These are phyloP conservation scores for Candida hungchunana DNA, from an alignment of 805 yeast species.

Conservation along the genomic window DNA sequence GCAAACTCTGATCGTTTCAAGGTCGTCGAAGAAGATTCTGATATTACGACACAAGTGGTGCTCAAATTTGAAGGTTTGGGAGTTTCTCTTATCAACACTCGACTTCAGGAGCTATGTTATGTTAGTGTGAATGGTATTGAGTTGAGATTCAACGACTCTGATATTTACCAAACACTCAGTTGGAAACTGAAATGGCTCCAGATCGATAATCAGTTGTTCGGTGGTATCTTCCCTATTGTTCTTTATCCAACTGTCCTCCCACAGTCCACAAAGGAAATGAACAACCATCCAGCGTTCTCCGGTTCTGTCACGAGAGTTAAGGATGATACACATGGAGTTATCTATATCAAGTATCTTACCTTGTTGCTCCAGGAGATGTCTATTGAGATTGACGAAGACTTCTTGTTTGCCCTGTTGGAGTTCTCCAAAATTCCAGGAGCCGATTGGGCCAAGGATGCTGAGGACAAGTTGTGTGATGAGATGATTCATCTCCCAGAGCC, in stretches of 20 bases:
- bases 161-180: slow-evolving; percentile 73
- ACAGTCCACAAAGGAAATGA: slow-evolving; percentile 76
- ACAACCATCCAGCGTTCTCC: slow-evolving; percentile 85
- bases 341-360: slow-evolving; percentile 89
- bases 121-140: slow-evolving; percentile 81
- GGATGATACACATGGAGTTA: slow-evolving; percentile 87
- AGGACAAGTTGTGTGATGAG: slow-evolving; percentile 58
- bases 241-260: slow-evolving; percentile 89
- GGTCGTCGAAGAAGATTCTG: slow-evolving; percentile 35
- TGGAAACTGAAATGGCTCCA: slow-evolving; percentile 91
- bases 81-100: slow-evolving; percentile 70
- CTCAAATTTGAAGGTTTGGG: slow-evolving; percentile 83
- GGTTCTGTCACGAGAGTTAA: slow-evolving; percentile 79
- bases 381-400: slow-evolving; percentile 90
- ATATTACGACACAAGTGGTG: slow-evolving; percentile 37
- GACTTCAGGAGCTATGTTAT: slow-evolving; percentile 75
- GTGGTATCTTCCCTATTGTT: slow-evolving; percentile 83
- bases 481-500: slow-evolving; percentile 70
- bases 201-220: slow-evolving; percentile 85
- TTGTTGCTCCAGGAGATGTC: slow-evolving; percentile 85
- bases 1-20: slow-evolving; percentile 47
- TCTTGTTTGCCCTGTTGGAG: slow-evolving; percentile 75
- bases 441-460: slow-evolving; percentile 51
- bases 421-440: slow-evolving; percentile 81
- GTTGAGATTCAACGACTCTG: slow-evolving; percentile 75